Conservation (phyloP, 352 stramenopile genomes). For the Pythium phragmitis region DNA sequence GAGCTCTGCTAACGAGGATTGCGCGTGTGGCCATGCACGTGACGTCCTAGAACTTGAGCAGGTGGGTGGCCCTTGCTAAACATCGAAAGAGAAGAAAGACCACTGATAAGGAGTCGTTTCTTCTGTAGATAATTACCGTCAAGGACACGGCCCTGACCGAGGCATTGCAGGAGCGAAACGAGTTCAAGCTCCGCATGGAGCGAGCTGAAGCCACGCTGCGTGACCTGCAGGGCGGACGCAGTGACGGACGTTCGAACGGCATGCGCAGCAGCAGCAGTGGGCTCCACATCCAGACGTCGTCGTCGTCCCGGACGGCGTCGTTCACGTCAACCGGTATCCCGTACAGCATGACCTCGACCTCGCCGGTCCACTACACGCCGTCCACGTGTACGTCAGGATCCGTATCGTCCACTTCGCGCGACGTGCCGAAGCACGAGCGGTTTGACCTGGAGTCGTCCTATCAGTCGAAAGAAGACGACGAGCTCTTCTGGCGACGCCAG, state of each 20-base stretch:
- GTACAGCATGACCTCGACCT: constrained; percentile 27
- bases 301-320: constrained; percentile 17
- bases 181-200: constrained; percentile 49
- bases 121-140: constrained; percentile 37
- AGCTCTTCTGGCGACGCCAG: constrained; percentile 34
- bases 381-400: constrained; percentile 4
- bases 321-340: constrained; percentile 22
- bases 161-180: constrained; percentile 56
- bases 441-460: constrained; percentile 35
- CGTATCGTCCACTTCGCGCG: constrained; percentile 5
- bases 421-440: constrained; percentile 28
- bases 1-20: constrained; percentile 20
- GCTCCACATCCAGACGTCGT: constrained; percentile 23
- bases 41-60: constrained; percentile 38
- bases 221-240: constrained; percentile 31
- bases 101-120: background rate
- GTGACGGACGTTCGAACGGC: constrained; percentile 19
- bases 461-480: constrained; percentile 28
- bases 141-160: constrained; percentile 60
- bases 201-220: constrained; percentile 39
- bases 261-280: background rate
- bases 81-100: background rate
- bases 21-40: constrained; percentile 22
- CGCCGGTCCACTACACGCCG: constrained; percentile 14
- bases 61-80: constrained; percentile 11